A percentile compares a stretch with the other conserved stretches of the same genome.
Conservation (phyloP, 768 basidiomycete species). For the Mycena vulgaris region DNA sequence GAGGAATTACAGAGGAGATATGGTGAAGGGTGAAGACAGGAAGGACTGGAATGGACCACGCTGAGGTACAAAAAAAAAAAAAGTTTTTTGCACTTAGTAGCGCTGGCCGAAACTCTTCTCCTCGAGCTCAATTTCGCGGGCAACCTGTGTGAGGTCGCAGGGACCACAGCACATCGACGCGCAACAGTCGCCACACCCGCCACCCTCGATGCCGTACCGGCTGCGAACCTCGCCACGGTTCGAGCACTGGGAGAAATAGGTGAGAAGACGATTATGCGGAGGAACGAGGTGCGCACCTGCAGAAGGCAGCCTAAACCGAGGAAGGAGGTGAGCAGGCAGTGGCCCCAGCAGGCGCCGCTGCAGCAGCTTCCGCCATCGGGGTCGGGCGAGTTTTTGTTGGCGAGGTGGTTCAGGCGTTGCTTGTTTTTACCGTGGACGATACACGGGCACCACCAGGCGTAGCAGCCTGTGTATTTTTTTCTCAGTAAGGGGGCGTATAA, state of each 20-base stretch:
- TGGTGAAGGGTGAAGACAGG: not conserved
- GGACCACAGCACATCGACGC: conserved; percentile 59
- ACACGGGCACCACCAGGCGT: conserved; percentile 57
- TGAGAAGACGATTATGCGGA: not conserved
- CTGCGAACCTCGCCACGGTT: conserved; percentile 56
- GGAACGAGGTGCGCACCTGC: conserved; percentile 21
- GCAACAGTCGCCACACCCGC: conserved; percentile 57
- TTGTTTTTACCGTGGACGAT: conserved; percentile 55
- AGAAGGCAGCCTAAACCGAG: conserved; percentile 24
- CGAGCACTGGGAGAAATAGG: conserved; percentile 36
- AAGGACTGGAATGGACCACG: not conserved
- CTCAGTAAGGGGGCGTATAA: not conserved
- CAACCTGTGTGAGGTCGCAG: conserved; percentile 66
- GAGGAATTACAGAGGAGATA: not conserved
- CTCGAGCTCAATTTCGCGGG: conserved; percentile 63
- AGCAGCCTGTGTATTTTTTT: conserved; percentile 36
- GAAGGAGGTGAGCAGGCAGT: conserved; percentile 23
- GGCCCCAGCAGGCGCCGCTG: conserved; percentile 37
- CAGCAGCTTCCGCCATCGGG: conserved; percentile 53
- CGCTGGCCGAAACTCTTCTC: conserved; percentile 52
- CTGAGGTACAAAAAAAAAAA: not conserved
- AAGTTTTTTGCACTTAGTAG: conserved; percentile 21
- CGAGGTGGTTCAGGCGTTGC: conserved; percentile 51
- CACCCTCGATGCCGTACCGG: conserved; percentile 65
- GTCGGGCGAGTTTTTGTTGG: conserved; percentile 48